A percentile compares a stretch with the other conserved stretches of the same genome.
Conservation (phyloP, 2,329 filamentous ascomycete species). For the Diplodia sapinea region DNA sequence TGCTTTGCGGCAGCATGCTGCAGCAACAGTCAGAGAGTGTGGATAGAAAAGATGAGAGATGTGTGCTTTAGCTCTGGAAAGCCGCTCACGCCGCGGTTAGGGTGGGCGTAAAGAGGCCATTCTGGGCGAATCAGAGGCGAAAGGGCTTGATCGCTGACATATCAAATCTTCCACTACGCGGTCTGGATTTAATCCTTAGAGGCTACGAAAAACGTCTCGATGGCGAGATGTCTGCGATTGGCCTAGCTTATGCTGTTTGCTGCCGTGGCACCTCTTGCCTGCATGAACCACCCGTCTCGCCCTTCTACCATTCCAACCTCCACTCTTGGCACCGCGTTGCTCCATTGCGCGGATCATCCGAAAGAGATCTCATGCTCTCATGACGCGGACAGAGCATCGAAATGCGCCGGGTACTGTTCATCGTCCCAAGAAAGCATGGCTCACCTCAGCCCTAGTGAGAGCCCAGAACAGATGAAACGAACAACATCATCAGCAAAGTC, state of each 20-base stretch:
- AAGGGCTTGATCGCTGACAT: conserved; percentile 12
- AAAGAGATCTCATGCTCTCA: conserved; percentile 5
- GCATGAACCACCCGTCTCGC: conserved; percentile 19
- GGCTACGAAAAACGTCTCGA: background rate
- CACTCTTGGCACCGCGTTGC: conserved; percentile 10
- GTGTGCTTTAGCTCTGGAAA: background rate
- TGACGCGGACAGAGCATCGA: conserved; percentile 3
- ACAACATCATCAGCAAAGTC: background rate
- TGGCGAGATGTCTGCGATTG: background rate
- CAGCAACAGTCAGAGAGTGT: background rate
- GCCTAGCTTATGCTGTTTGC: background rate
- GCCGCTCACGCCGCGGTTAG: background rate
- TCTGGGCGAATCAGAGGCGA: background rate
- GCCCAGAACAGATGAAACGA: conserved; percentile 14
- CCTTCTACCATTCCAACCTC: background rate
- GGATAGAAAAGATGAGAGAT: too few relatives aligned
- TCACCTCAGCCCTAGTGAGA: conserved; percentile 21
- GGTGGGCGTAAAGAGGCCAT: background rate
- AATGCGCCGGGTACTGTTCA: conserved; percentile 7
- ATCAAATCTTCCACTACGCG: conserved; percentile 4
- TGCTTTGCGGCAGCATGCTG: background rate
- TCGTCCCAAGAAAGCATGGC: conserved; percentile 1
- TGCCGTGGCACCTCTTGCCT: conserved; percentile 27
- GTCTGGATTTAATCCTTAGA: conserved; percentile 4
- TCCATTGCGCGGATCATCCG: background rate